A percentile compares a stretch with the other conserved stretches of the same genome.
phyloP scores from a whole-genome alignment of 129 eudicot species.

The Flaveria linearis region DNA sequence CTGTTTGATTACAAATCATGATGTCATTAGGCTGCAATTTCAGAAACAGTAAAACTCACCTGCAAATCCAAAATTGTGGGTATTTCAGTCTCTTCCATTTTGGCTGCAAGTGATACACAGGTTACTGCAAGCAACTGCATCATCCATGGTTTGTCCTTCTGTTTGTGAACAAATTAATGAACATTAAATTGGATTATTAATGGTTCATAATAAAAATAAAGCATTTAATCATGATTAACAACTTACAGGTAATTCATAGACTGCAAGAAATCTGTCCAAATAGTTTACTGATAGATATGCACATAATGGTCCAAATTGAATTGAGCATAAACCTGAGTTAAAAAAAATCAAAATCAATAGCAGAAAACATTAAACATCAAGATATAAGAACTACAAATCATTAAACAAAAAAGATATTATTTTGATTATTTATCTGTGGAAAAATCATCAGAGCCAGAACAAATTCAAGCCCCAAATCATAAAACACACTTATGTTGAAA shows the following conservation, averaged over 20 bases:
- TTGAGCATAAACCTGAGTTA: slow-evolving; percentile 51
- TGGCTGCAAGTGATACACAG: slow-evolving; percentile 61
- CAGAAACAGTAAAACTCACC: slow-evolving; percentile 34
- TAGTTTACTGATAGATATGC: slow-evolving; percentile 57
- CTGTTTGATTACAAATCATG: not conserved
- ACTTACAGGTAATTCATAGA: slow-evolving; percentile 68
- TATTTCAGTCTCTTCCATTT: slow-evolving; percentile 69
- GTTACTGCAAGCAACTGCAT: slow-evolving; percentile 72
- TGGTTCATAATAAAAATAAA: not conserved
- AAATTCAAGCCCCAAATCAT: not conserved
- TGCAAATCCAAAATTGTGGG: slow-evolving; percentile 61
- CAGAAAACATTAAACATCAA: not conserved
- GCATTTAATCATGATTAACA: not conserved
- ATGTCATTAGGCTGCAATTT: not conserved
- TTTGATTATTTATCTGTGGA: not conserved
- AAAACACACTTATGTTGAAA: not conserved
- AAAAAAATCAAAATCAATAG: not conserved
- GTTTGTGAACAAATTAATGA: slow-evolving; percentile 10
- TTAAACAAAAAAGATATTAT: not conserved
- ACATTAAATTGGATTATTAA: slow-evolving; percentile 1
- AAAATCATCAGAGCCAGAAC: not conserved
- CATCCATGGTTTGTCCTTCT: slow-evolving; percentile 69
- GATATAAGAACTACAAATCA: not conserved
- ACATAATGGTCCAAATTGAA: slow-evolving; percentile 62
- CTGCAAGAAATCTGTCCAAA: slow-evolving; percentile 72